Evolutionary conservation across 2,329 filamentous ascomycete genomes (phyloP), one percentile per base, ranked within the genome.

Genomic region (Aspergillus sclerotialis): DNA sequence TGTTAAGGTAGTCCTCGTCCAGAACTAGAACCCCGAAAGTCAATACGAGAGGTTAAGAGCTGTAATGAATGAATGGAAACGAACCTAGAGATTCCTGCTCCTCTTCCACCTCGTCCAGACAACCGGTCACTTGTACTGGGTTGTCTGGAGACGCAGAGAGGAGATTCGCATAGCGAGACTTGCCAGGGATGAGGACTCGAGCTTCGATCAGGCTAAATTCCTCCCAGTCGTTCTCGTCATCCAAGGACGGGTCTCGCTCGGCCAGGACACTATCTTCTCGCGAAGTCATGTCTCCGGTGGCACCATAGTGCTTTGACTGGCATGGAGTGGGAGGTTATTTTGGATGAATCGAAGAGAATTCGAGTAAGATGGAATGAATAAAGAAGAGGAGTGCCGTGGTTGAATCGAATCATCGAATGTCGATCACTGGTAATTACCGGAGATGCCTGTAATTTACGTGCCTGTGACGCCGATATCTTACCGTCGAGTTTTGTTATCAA

Each of bases 181-280:
- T 68, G 36, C 70, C 68, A 24, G 65, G 64, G 28, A 64, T 53
- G 37, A 67, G 58, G 28, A 80, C 66, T 43, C 70, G 69, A 39
- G 69, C 75, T 44, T 78, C 68, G 39, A 58, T 68, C 38, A 82
- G 59, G 16, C 63, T 58, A 55, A 78, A 79, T 40, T 76, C 72
- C 33, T 75, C 69, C 73, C 76, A 80, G 45, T 79, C 68, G 54
- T 76, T 67, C 49, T 68, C 65, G 50, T 69, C 64, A 21, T 54
- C 49, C 38, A 67, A 51, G 42, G 64, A 60, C 40, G 64, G 58
- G 51, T 67, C 58, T 49, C 59, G 60, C 47, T 58, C 48, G 52
- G 56, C 58, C 35, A 69, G 61, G 44, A 69, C 61, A 48, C 54
- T 64, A 53, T 68, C 61, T 53, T 64, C 62, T 49, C 64, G 63